phyloP scores from a whole-genome alignment of 23 red algal genomes.

The Gracilaria gracilis region DNA sequence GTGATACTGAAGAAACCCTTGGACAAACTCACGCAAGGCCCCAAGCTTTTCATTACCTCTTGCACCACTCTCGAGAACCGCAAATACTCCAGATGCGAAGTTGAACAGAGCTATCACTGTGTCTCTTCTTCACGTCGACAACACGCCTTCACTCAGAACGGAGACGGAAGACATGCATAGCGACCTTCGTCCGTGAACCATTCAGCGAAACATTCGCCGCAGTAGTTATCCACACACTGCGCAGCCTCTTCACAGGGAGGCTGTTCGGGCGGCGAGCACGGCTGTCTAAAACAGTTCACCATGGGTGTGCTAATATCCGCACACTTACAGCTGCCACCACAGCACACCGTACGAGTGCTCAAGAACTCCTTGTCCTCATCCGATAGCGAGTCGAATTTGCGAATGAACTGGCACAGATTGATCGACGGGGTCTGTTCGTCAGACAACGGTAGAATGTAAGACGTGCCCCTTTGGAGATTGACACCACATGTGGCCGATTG shows the following conservation, averaged over 20 bases:
- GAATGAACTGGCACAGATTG: constrained; percentile 37
- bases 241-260: constrained; percentile 15
- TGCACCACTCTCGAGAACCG: no score
- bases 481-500: constrained; percentile 44
- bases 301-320: background rate
- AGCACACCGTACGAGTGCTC: constrained; percentile 34
- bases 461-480: background rate
- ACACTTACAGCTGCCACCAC: constrained; percentile 12
- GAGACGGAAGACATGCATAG: constrained; percentile 32
- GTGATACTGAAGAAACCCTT: no score
- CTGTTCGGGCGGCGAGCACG: constrained; percentile 20
- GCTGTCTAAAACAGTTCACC: constrained; percentile 31
- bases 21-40: no score
- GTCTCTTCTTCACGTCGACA: no score
- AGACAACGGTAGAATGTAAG: constrained; percentile 34
- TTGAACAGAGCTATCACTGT: no score
- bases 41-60: no score
- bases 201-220: constrained; percentile 32
- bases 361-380: constrained; percentile 4
- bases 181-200: constrained; percentile 30
- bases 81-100: no score
- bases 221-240: constrained; percentile 38
- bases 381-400: background rate
- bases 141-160: background rate
- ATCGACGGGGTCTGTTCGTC: background rate